Percentiles rank a stretch among this genome's conserved stretches.
Evolutionary conservation across 1,284 basidiomycete species (phyloP).

Genomic region (Schizophyllum amplum): DNA sequence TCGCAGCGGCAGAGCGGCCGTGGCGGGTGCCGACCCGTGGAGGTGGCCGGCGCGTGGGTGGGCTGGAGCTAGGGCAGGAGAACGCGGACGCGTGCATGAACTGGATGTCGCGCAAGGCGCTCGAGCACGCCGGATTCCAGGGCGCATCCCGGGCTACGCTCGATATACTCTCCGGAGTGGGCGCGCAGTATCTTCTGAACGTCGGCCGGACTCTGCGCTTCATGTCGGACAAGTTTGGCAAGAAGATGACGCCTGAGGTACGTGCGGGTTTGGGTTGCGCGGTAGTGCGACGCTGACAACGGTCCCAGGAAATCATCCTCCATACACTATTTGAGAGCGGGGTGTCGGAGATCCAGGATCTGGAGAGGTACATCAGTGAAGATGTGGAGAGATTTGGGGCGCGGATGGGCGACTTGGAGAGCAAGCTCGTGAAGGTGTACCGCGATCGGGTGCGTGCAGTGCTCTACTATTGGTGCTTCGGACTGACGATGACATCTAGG

Average conservation of each 20-base stretch:
- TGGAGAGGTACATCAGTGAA: constrained; percentile 85
- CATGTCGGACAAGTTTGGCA: constrained; percentile 73
- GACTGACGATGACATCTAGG: neutral
- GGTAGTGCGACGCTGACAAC: neutral
- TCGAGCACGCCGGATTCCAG: constrained; percentile 82
- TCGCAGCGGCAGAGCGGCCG: constrained; percentile 44
- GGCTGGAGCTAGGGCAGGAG: constrained; percentile 41
- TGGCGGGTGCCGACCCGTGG: constrained; percentile 30
- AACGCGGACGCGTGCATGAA: constrained; percentile 53
- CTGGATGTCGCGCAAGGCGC: constrained; percentile 66
- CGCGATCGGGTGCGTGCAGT: constrained; percentile 57
- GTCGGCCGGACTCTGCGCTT: constrained; percentile 82
- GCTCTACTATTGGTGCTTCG: neutral
- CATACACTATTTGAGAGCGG: constrained; percentile 88
- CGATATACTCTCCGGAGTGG: constrained; percentile 75
- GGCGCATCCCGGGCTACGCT: constrained; percentile 64
- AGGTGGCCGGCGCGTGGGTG: constrained; percentile 16
- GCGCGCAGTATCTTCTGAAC: constrained; percentile 77
- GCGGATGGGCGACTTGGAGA: constrained; percentile 73
- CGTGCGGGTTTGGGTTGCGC: constrained; percentile 14
- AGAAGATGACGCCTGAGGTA: constrained; percentile 79
- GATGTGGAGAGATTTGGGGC: constrained; percentile 81
- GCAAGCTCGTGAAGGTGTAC: constrained; percentile 79
- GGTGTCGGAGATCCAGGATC: constrained; percentile 61
- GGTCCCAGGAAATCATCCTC: constrained; percentile 76